A percentile compares a stretch with the other conserved stretches of the same genome.
Evolutionary conservation across 1,284 basidiomycete species (phyloP).

Genomic region (Wallemia mellicola): DNA sequence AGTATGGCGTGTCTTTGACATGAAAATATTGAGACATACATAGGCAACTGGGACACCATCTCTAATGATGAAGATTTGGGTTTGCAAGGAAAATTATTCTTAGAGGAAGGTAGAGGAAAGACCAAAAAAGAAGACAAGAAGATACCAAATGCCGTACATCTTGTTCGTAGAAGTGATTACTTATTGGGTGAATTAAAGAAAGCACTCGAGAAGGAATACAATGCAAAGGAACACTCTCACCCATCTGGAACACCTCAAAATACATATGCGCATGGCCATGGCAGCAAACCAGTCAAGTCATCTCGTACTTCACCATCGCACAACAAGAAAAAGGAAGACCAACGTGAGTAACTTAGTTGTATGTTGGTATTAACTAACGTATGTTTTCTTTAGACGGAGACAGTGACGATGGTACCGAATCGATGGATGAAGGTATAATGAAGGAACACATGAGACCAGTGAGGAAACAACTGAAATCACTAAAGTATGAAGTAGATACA

Average conservation of each 20-base stretch:
- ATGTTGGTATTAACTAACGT: no score
- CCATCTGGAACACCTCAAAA: slow-evolving; percentile 3
- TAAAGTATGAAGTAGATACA: slow-evolving; percentile 70
- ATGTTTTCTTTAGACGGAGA: no score
- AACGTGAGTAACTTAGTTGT: no score
- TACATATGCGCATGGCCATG: slow-evolving; percentile 1
- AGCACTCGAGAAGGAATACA: slow-evolving; percentile 43
- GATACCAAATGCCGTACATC: slow-evolving; percentile 85
- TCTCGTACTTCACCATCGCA: not conserved
- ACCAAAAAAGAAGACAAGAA: slow-evolving; percentile 45
- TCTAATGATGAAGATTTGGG: slow-evolving; percentile 42
- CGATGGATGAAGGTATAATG: slow-evolving; percentile 81
- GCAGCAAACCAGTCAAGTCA: not conserved
- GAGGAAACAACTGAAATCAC: slow-evolving; percentile 85
- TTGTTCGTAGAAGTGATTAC: slow-evolving; percentile 88
- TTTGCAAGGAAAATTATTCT: slow-evolving; percentile 76
- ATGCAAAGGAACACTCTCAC: slow-evolving; percentile 2
- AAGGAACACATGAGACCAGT: slow-evolving; percentile 91
- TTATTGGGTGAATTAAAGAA: slow-evolving; percentile 64
- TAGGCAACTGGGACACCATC: slow-evolving; percentile 18
- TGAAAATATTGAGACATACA: slow-evolving; percentile 2
- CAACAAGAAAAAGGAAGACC: slow-evolving; percentile 4
- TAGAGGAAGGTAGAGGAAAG: slow-evolving; percentile 54
- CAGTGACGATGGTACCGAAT: slow-evolving; percentile 14
- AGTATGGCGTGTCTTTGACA: slow-evolving; percentile 59